Conservation (phyloP, 129 eudicot species). For the Saposhnikovia divaricata region DNA sequence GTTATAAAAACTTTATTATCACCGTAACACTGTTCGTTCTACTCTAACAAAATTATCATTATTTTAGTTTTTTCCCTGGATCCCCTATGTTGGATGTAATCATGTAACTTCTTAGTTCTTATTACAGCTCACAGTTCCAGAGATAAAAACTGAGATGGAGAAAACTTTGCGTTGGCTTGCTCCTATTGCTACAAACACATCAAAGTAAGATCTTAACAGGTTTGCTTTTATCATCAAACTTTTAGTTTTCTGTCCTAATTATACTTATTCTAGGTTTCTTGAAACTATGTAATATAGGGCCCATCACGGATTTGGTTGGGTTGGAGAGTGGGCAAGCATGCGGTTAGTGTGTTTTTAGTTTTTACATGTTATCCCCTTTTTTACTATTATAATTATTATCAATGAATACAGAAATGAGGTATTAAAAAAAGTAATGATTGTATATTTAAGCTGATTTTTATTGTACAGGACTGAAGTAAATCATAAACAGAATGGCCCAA, state of each 20-base stretch:
- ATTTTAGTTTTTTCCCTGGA: background rate
- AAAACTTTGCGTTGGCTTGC: conserved; percentile 81
- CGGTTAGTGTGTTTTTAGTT: conserved; percentile 32
- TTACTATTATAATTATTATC: background rate
- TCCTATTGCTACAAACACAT: conserved; percentile 70
- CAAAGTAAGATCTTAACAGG: conserved; percentile 40
- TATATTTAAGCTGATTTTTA: background rate
- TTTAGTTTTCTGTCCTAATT: background rate
- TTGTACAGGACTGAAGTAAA: conserved; percentile 58
- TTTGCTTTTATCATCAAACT: background rate
- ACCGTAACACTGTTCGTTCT: background rate
- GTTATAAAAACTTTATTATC: background rate
- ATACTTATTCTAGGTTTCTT: background rate
- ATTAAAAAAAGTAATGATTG: background rate
- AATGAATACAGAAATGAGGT: background rate
- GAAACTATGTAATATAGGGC: conserved; percentile 41
- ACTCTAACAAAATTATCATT: background rate
- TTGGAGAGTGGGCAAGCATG: conserved; percentile 87
- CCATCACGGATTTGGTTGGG: conserved; percentile 97
- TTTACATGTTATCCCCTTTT: background rate
- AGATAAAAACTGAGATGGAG: conserved; percentile 77
- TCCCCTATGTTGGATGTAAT: background rate
- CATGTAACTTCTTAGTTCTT: background rate
- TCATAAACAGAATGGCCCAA: conserved; percentile 33
- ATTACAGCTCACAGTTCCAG: conserved; percentile 49